phyloP scores from a whole-genome alignment of 208 protist species.

The Herpetomonas muscarum region DNA sequence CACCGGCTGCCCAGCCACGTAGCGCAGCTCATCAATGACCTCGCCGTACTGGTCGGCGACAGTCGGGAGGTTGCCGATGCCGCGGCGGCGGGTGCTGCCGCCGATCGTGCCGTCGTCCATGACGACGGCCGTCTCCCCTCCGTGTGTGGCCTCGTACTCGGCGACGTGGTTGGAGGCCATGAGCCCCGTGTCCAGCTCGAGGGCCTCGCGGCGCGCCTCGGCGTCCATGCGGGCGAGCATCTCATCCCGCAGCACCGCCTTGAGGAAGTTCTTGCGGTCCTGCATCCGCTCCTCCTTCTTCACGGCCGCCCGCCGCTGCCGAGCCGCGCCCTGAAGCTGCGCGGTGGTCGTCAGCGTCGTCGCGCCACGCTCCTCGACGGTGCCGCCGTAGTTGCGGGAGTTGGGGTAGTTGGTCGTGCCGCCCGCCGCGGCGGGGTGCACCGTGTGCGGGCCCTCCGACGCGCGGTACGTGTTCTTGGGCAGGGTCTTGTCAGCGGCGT shows the following conservation, averaged over 20 bases:
- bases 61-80: constrained; percentile 29
- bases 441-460: constrained; percentile 31
- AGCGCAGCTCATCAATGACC: constrained; percentile 70
- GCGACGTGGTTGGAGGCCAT: constrained; percentile 45
- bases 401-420: constrained; percentile 45
- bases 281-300: constrained; percentile 37
- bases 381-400: constrained; percentile 66
- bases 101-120: constrained; percentile 1
- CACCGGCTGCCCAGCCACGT: constrained; percentile 56
- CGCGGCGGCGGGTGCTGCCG: constrained; percentile 16
- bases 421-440: constrained; percentile 10
- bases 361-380: constrained; percentile 28
- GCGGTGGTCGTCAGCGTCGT: constrained; percentile 31
- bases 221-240: constrained; percentile 57
- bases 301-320: not conserved
- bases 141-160: constrained; percentile 28
- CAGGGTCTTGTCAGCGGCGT: constrained; percentile 6
- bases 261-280: constrained; percentile 74
- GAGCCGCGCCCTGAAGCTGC: constrained; percentile 13
- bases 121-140: constrained; percentile 7
- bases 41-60: constrained; percentile 58
- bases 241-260: constrained; percentile 63
- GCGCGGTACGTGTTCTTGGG: constrained; percentile 32
- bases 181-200: constrained; percentile 49
- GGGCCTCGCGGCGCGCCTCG: constrained; percentile 36